Evolutionary conservation across 2,329 filamentous ascomycete species (phyloP), one percentile per base, ranked within the genome.

Genomic region (Penicillium fuscoglaucum): DNA sequence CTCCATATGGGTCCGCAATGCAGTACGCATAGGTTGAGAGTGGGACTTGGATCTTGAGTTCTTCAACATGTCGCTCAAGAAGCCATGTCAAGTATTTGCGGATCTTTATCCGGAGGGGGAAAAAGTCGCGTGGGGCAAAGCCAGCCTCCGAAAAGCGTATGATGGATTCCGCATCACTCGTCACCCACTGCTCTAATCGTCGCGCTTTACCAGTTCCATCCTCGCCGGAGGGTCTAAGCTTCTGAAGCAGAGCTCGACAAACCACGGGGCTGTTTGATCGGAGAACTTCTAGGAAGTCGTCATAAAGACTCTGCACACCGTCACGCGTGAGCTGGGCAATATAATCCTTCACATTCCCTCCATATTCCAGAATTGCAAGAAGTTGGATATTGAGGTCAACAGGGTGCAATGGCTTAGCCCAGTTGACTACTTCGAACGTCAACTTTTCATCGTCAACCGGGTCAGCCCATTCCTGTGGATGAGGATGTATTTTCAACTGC

Each of bases 361-460:
- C 76, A 60, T 87, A 77, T 1, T 80, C 71, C 12, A 88, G 65
- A 26, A 87, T 83, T 0, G 78, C 78, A 8, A 88, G 72, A 45
- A 87, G 81, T 9, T 83, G 81, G 2, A 79, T 73, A 59, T 85
- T 83, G 0, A 87, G 70, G 7, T 78, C 71, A 2, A 79, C 79
- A 0, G 78, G 63, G n/a, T 70, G 72, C 7, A 81, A 71, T 1
- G 69, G 67, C 7, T 74, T 76, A 4, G 80, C 82, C 64, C 74
- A 81, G 26, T 78, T 79, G 10, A 82, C 74, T 5, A 87, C 76
- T 51, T 86, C 84, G 59, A 87, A 85, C 0, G 81, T 84, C n/a
- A 83, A 70, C 49, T 84, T 77, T 50, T 73, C 79, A 0, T 70
- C 68, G 29, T 76, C 71, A 7, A 76, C 68, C 12, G 68, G 66